Evolutionary conservation across 257 asterid species (phyloP).

Genomic region (Petrea volubilis): DNA sequence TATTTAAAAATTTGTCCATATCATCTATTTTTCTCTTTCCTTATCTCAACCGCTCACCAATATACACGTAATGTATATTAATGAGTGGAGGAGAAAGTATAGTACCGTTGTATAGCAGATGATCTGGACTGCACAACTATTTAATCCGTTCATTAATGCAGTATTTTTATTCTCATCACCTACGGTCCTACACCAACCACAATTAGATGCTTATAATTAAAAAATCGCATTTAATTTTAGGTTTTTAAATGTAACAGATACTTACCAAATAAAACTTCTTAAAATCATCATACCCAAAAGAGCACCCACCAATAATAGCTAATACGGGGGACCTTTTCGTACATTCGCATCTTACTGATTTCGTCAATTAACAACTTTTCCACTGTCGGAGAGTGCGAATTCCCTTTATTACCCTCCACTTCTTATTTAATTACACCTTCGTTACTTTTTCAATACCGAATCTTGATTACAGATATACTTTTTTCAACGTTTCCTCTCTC

Average conservation of each 20-base stretch:
- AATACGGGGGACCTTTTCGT: not conserved
- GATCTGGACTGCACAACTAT: no score
- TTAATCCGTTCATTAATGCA: not conserved
- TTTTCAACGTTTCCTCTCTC: conserved; percentile 15
- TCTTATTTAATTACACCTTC: not conserved
- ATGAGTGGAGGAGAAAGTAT: no score
- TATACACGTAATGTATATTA: no score
- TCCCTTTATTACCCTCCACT: conserved; percentile 13
- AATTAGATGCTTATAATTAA: not conserved
- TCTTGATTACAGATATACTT: not conserved
- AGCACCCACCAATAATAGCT: not conserved
- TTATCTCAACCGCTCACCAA: no score
- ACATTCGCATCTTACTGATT: not conserved
- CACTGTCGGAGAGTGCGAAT: not conserved
- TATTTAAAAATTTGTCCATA: no score
- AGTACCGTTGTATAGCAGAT: no score
- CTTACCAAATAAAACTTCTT: not conserved
- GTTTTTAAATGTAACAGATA: not conserved
- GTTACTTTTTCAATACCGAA: not conserved
- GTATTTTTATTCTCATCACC: not conserved
- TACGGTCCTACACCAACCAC: not conserved
- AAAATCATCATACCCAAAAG: not conserved
- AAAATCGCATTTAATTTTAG: not conserved
- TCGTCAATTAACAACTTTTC: not conserved
- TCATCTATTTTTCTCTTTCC: no score